Evolutionary conservation across 2,329 filamentous ascomycete species (phyloP).

Genomic region (Penicillium sp.): DNA sequence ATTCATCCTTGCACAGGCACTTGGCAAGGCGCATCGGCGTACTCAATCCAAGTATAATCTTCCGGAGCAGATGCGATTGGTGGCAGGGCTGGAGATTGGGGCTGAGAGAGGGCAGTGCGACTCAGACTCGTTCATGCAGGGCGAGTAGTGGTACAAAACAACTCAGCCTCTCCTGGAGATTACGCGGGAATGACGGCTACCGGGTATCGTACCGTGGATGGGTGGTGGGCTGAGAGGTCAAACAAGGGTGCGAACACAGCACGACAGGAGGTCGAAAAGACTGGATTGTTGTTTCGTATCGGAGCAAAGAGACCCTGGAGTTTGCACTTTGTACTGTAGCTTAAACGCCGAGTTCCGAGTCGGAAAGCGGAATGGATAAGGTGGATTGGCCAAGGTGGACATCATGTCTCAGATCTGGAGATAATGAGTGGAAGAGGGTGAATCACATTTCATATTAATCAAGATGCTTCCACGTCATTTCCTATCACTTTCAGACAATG

Average conservation of each 20-base stretch:
- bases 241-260: neutral
- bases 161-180: constrained; percentile 8
- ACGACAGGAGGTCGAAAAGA: too few species aligned
- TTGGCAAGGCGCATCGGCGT: neutral
- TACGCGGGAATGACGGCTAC: constrained; percentile 22
- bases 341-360: neutral
- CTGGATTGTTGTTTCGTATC: too few species aligned
- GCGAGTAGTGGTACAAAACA: neutral
- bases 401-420: constrained; percentile 20
- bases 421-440: neutral
- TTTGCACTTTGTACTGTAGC: neutral
- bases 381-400: constrained; percentile 1
- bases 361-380: neutral
- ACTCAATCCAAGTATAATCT: constrained; percentile 6
- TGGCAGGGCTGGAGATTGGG: constrained; percentile 16
- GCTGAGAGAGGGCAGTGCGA: constrained; percentile 12
- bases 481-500: neutral
- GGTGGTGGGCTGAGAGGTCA: neutral
- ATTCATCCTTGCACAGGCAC: too few species aligned
- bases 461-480: neutral
- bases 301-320: too few species aligned
- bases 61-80: constrained; percentile 23
- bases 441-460: constrained; percentile 10
- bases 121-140: constrained; percentile 5
- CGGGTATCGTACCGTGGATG: constrained; percentile 11